phyloP scores from a whole-genome alignment of 1,139 yeast genomes.

The Yamadazyma spencermartinsiae region DNA sequence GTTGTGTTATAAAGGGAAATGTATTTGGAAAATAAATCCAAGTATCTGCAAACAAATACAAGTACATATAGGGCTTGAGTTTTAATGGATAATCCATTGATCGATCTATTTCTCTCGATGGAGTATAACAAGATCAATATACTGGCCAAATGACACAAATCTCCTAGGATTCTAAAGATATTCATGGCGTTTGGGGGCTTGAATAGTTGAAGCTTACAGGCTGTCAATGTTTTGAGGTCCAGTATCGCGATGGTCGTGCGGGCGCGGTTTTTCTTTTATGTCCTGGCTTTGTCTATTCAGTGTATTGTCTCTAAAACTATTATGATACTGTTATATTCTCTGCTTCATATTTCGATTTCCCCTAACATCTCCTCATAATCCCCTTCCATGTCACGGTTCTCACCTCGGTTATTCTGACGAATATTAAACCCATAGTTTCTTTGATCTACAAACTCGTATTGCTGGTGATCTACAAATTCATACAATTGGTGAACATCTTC shows the following conservation, averaged over 20 bases:
- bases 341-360: conserved; percentile 18
- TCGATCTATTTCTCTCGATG: conserved; percentile 64
- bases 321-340: background rate
- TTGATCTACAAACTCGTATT: conserved; percentile 14
- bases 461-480: conserved; percentile 12
- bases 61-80: conserved; percentile 79
- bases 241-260: background rate
- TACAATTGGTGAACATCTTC: conserved; percentile 10
- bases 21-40: conserved; percentile 63
- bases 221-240: background rate
- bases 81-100: conserved; percentile 84
- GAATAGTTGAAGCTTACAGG: background rate
- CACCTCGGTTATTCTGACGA: conserved; percentile 12
- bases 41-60: conserved; percentile 78
- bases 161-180: conserved; percentile 65
- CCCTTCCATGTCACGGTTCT: conserved; percentile 17
- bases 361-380: conserved; percentile 23
- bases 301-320: conserved; percentile 1
- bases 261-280: no score
- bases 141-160: conserved; percentile 79
- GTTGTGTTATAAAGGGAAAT: conserved; percentile 71
- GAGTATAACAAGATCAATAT: conserved; percentile 73
- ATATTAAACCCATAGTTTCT: conserved; percentile 23
- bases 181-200: conserved; percentile 32
- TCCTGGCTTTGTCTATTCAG: no score